A percentile compares a stretch with the other conserved stretches of the same genome.
Conservation (phyloP, 2,329 filamentous ascomycete species). For the Monilinia laxa region DNA sequence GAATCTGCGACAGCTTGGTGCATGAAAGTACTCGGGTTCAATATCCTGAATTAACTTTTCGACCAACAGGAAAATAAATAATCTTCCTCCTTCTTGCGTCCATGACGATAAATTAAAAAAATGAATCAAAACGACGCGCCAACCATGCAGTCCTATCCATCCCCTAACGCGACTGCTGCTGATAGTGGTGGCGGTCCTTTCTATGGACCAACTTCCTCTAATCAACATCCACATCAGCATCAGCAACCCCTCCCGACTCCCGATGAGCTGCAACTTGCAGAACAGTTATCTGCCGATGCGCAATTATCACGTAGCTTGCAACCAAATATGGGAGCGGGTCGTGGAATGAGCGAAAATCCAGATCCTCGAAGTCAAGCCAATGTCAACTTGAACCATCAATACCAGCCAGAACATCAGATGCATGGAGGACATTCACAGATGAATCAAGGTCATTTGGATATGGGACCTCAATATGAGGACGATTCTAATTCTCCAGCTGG, state of each 20-base stretch:
- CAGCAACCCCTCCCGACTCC: slow-evolving; percentile 37
- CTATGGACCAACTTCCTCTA: slow-evolving; percentile 32
- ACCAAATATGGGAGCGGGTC: slow-evolving; percentile 44
- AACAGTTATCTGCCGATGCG: slow-evolving; percentile 33
- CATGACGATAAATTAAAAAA: slow-evolving; percentile 30
- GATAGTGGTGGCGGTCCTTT: slow-evolving; percentile 36
- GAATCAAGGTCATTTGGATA: slow-evolving; percentile 34
- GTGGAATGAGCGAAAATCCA: slow-evolving; percentile 42
- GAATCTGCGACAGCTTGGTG: slow-evolving; percentile 15
- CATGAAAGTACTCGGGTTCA: slow-evolving; percentile 20
- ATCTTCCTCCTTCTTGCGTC: slow-evolving; percentile 21
- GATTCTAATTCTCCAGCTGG: slow-evolving; percentile 51
- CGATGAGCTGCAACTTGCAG: slow-evolving; percentile 42
- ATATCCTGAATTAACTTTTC: slow-evolving; percentile 31
- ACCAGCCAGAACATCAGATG: slow-evolving; percentile 39
- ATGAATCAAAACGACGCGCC: slow-evolving; percentile 34
- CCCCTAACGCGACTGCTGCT: slow-evolving; percentile 35
- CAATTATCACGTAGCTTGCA: slow-evolving; percentile 49
- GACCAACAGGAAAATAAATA: slow-evolving; percentile 24
- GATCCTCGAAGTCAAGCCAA: slow-evolving; percentile 42
- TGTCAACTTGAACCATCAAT: slow-evolving; percentile 39
- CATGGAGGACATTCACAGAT: slow-evolving; percentile 29
- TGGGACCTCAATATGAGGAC: slow-evolving; percentile 49
- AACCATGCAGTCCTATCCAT: slow-evolving; percentile 39
- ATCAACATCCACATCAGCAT: slow-evolving; percentile 35